Evolutionary conservation across 495 filamentous ascomycete genomes (phyloP).

Genomic region (Aspergillus hancockii): DNA sequence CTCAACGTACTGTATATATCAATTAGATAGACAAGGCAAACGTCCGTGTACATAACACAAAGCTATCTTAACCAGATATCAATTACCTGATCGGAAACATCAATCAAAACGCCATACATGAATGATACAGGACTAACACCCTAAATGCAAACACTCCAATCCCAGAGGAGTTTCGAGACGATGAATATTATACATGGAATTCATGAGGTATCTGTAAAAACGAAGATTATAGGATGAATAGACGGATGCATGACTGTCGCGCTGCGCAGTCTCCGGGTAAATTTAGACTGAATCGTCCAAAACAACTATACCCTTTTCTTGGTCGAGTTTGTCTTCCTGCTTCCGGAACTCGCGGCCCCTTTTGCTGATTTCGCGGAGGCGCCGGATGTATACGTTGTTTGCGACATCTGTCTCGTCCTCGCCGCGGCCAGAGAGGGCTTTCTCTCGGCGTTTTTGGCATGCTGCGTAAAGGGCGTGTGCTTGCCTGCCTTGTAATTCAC

Average conservation of each 20-base stretch:
- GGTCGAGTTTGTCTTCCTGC: slow-evolving; percentile 50
- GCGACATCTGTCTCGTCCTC: slow-evolving; percentile 35
- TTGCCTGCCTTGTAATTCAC: slow-evolving; percentile 46
- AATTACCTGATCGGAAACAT: neutral
- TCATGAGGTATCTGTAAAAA: slow-evolving; percentile 9
- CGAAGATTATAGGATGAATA: neutral
- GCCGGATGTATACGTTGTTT: slow-evolving; percentile 38
- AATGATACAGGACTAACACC: neutral
- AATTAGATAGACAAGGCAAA: neutral
- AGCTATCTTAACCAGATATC: neutral
- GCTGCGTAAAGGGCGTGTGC: slow-evolving; percentile 51
- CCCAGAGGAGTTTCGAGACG: neutral
- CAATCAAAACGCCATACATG: neutral
- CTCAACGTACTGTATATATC: neutral
- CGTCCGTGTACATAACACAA: neutral
- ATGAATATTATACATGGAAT: slow-evolving; percentile 7
- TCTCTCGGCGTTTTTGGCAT: slow-evolving; percentile 52
- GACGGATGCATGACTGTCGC: slow-evolving; percentile 1
- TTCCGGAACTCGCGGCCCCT: slow-evolving; percentile 51
- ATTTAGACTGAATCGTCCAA: slow-evolving; percentile 22
- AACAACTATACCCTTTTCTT: slow-evolving; percentile 31
- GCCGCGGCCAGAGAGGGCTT: slow-evolving; percentile 37
- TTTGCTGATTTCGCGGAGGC: slow-evolving; percentile 42
- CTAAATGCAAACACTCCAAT: slow-evolving; percentile 2
- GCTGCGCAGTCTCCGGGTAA: neutral